Base-by-base conservation (phyloP, 164 flowering plant species). In the Macadamia integrifolia region DNA sequence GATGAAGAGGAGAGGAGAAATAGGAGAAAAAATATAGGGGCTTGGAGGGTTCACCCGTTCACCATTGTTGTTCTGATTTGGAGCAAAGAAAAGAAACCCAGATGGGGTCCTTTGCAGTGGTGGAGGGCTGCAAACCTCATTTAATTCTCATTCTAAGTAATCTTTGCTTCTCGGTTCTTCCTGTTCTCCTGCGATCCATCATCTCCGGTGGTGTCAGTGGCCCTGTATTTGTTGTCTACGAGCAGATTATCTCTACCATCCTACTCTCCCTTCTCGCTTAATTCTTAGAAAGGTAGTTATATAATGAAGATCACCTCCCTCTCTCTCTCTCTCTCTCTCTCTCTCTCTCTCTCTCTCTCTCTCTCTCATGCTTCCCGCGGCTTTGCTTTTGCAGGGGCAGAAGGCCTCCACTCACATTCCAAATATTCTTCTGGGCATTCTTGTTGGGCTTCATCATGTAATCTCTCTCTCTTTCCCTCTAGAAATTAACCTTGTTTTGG, bases 361-460 rank as follows among this genome's bases (percentile, higher is more conserved):
- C 40, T 30, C 31, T 23, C 3, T 15, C 18, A 12, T 5, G 31
- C 6, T 1, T 15, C 31, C 17, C 13, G 0, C 3, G 2, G 32
- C 6, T 60, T 10, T 13, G 48, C 7, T 43, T 43, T 61, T 62
- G 66, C 61, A 69, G 72, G 31, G 15, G n/a, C 1, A 61, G 14
- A 29, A 69, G 72, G 31, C 72, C 72, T 40, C 66, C 55, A 4
- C 13, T 69, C 42, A 62, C 40, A 6, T 49, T 62, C 12, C 6
- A 18, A 6, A 12, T 69, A 12, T 53, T 62, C 14, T 53, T 58
- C 50, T 69, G 66, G 66, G 60, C 72, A 18, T 69, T 62, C 61
- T 14, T 69, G 1, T 17, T 62, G 14, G 72, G 72, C 13, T 69
- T 69, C 31, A 10, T 62, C 23, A 52, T 53, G 72, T 69, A 69